These are phyloP conservation scores for Paraconiothyrium brasiliense DNA, from an alignment of 2,329 filamentous ascomycete genomes.

Conservation along the genomic window DNA sequence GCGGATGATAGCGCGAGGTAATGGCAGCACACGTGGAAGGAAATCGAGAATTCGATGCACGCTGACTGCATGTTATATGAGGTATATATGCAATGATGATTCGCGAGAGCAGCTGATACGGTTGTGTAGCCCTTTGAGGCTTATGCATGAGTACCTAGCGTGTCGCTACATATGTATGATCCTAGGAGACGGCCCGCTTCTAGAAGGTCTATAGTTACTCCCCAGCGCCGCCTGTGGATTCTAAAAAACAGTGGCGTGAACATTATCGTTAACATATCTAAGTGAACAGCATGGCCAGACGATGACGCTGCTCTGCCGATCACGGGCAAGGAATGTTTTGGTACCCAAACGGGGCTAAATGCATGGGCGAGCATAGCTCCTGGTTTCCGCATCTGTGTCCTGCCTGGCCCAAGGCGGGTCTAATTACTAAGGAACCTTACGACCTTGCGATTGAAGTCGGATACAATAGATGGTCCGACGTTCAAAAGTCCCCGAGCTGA, in stretches of 20 bases:
- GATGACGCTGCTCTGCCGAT: slow-evolving; percentile 9
- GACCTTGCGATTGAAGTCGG: slow-evolving; percentile 13
- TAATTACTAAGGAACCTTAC: slow-evolving; percentile 6
- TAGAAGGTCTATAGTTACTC: slow-evolving; percentile 5
- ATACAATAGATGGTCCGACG: slow-evolving; percentile 2
- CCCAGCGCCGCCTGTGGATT: neutral
- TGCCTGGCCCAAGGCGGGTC: neutral
- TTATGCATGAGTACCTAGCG: slow-evolving; percentile 13
- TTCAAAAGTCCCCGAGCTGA: slow-evolving; percentile 14
- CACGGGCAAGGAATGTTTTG: neutral
- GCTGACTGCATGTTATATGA: slow-evolving; percentile 14
- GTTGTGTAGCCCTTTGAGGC: slow-evolving; percentile 8
- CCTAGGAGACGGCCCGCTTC: slow-evolving; percentile 7
- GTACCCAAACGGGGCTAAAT: slow-evolving; percentile 1
- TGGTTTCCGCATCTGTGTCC: slow-evolving; percentile 7
- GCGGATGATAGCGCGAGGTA: slow-evolving; percentile 20
- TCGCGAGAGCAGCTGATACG: slow-evolving; percentile 6
- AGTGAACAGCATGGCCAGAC: slow-evolving; percentile 4
- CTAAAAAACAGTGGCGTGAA: neutral
- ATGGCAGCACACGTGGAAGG: neutral
- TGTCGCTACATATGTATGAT: slow-evolving; percentile 1
- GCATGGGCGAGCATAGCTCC: slow-evolving; percentile 3
- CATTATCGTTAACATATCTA: slow-evolving; percentile 6
- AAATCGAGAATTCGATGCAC: slow-evolving; percentile 1
- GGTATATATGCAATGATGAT: slow-evolving; percentile 11